Evolutionary conservation across 2,329 filamentous ascomycete genomes (phyloP).

Genomic region (Colletotrichum orchidophilum): DNA sequence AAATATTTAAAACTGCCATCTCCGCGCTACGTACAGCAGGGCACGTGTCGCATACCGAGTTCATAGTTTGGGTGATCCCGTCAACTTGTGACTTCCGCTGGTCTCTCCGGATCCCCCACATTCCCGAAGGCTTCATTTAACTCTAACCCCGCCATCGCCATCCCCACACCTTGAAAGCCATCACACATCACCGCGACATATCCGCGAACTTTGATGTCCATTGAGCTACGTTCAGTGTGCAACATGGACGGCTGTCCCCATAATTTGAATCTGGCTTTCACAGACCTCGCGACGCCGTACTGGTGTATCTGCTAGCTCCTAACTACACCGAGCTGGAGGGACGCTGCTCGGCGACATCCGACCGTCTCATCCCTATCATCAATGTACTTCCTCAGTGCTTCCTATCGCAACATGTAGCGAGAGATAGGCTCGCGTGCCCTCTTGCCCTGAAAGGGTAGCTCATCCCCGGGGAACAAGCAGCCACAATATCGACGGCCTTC

Average conservation of each 20-base stretch:
- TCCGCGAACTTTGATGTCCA: not conserved
- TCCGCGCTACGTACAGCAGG: no score
- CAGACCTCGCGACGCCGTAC: not conserved
- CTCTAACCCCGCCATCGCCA: not conserved
- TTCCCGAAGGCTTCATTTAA: not conserved
- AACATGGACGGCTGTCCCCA: rapidly evolving
- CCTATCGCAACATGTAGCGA: not conserved
- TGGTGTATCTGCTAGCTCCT: not conserved
- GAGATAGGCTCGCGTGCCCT: constrained; percentile 19
- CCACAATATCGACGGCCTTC: not conserved
- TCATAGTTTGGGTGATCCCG: not conserved
- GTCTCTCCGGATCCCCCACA: not conserved
- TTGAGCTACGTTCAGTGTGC: not conserved
- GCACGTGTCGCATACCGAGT: not conserved
- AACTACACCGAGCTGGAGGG: not conserved
- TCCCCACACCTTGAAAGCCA: not conserved
- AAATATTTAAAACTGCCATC: no score
- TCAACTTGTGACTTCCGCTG: not conserved
- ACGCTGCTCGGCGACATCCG: constrained; percentile 21
- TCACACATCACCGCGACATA: not conserved
- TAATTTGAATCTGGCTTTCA: not conserved
- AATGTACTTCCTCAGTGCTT: not conserved
- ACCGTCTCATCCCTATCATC: not conserved
- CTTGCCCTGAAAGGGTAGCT: constrained; percentile 21
- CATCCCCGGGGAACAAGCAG: not conserved